These are phyloP conservation scores for Rhodotorula babjevae DNA, from an alignment of 768 basidiomycete species.

Conservation along the genomic window DNA sequence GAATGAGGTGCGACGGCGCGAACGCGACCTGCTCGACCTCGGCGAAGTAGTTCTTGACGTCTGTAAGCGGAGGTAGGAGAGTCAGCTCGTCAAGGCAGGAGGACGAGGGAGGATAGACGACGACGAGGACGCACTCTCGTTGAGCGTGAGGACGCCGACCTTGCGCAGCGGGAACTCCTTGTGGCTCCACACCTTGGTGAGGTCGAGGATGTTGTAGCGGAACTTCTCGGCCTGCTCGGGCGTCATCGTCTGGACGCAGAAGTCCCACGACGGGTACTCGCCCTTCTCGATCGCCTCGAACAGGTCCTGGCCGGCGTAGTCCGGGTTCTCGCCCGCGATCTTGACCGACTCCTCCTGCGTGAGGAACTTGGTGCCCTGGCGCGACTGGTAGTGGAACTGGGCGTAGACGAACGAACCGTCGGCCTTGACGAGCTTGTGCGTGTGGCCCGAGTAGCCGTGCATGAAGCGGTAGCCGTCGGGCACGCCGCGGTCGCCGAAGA, in stretches of 20 bases:
- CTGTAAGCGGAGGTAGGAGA: neutral
- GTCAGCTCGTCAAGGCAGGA: neutral
- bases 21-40: constrained; percentile 60
- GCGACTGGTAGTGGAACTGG: constrained; percentile 48
- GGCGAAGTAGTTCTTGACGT: constrained; percentile 16
- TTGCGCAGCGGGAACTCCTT: constrained; percentile 49
- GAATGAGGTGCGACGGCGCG: constrained; percentile 79
- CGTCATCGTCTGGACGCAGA: constrained; percentile 75
- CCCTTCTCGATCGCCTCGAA: constrained; percentile 50
- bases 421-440: constrained; percentile 49
- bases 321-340: constrained; percentile 60
- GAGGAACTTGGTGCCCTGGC: constrained; percentile 58
- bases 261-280: constrained; percentile 48
- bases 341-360: constrained; percentile 61
- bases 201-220: constrained; percentile 76
- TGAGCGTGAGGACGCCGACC: constrained; percentile 50
- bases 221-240: constrained; percentile 81
- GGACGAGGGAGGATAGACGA: constrained; percentile 45
- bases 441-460: constrained; percentile 77
- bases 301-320: constrained; percentile 50
- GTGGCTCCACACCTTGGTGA: constrained; percentile 63
- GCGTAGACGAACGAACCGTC: constrained; percentile 42
- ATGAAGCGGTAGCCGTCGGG: constrained; percentile 60
- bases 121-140: constrained; percentile 50
- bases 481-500: constrained; percentile 52